Base-by-base conservation (phyloP, 805 yeast species). In the Maudiozyma saulgeensis region DNA sequence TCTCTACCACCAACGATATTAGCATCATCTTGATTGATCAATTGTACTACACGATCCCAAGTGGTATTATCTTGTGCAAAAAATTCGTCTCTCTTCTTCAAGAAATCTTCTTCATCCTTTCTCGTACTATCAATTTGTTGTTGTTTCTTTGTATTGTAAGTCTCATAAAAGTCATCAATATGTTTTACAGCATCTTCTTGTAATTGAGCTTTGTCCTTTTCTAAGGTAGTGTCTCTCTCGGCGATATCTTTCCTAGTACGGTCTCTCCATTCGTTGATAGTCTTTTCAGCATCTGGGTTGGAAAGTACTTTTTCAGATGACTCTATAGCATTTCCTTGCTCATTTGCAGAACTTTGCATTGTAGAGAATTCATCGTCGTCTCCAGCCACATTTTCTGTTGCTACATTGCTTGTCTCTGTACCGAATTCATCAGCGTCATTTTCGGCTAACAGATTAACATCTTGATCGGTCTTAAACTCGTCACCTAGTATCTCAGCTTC, bases 91-190 rank as follows among this genome's bases (percentile, higher is more conserved):
- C 93, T 82, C 60, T 84, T 80, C 49, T 76, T 79, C 53, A 86
- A 64, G 63, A 84, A 89, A 52, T 78, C 79, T 56, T 78, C 81
- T 57, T 87, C 87, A 57, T 84, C 93, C 46, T 73, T 71, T 63
- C 75, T 73, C 12, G 86, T 82, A 51, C 77, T 75, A 52, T 78
- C 81, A 49, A 82, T 70, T 46, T 81, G 78, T 55, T 77, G 77
- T 47, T 87, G 91, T 67, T 81, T 84, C 72, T 90, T 90, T 62
- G 76, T 73, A 70, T 87, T 89, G 74, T 91, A 91, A 62, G 82
- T 83, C 59, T 87, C 96, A 68, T 91, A 91, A 67, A 91, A 91
- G 55, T 86, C 96, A 65, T 91, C 96, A 61, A 89, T 80, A 48
- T 88, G 82, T 64, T 81, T 80, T 61, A 80, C 79, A 9, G 98